Conservation (phyloP, 495 filamentous ascomycete genomes). For the Aspergillus sclerotiicarbonarius region DNA sequence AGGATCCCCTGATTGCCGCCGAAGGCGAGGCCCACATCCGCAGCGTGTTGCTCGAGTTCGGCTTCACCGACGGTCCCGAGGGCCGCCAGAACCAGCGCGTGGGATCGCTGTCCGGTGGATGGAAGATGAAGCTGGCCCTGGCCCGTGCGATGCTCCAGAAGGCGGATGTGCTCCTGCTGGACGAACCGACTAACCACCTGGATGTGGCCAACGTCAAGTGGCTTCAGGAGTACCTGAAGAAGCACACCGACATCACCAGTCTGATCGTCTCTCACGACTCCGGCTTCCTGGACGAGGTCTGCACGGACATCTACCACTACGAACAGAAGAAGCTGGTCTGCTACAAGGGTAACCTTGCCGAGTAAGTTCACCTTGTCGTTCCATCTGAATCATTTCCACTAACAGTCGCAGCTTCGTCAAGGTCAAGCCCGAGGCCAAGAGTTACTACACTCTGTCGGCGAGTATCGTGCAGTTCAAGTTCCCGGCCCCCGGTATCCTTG, state of each 20-base stretch:
- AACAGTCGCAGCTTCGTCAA: constrained; percentile 65
- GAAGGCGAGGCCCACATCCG: constrained; percentile 77
- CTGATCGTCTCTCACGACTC: constrained; percentile 99
- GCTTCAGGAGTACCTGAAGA: constrained; percentile 93
- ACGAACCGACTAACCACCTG: constrained; percentile 98
- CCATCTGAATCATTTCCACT: constrained; percentile 7
- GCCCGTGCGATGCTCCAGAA: constrained; percentile 95
- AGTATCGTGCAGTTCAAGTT: constrained; percentile 96
- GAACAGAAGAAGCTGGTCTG: constrained; percentile 93
- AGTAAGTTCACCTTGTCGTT: constrained; percentile 29
- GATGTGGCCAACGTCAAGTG: constrained; percentile 96
- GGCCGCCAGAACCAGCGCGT: constrained; percentile 85
- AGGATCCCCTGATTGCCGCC: constrained; percentile 77
- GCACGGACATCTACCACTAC: constrained; percentile 99
- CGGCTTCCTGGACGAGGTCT: constrained; percentile 92
- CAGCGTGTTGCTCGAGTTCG: constrained; percentile 81
- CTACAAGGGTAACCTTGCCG: constrained; percentile 93
- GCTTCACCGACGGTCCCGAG: constrained; percentile 85
- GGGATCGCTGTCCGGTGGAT: constrained; percentile 95
- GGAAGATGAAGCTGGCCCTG: constrained; percentile 99
- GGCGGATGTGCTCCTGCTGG: constrained; percentile 90
- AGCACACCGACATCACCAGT: constrained; percentile 93
- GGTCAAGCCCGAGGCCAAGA: constrained; percentile 92
- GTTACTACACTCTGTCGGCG: constrained; percentile 94
- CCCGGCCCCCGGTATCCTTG: constrained; percentile 88